phyloP scores from a whole-genome alignment of 179 eudicot genomes.

The Spergularia azorica region DNA sequence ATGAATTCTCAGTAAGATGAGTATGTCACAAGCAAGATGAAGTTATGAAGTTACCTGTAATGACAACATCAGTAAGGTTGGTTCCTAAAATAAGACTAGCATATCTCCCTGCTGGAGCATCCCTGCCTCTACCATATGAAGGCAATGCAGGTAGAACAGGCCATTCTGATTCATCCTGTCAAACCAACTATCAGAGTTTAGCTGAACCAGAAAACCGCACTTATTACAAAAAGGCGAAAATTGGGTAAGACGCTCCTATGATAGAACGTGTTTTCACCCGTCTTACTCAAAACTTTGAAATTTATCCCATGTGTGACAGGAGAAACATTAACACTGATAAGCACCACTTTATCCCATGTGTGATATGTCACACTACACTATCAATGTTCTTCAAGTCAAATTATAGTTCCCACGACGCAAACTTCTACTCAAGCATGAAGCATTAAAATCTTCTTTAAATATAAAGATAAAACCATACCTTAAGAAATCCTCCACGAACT shows the following conservation, averaged over 20 bases:
- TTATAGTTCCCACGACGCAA: constrained; percentile 5
- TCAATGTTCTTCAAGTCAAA: not conserved
- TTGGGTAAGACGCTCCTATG: too few species aligned
- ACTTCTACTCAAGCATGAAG: not conserved
- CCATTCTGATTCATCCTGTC: constrained; percentile 56
- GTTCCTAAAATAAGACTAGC: constrained; percentile 74
- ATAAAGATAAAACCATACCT: too few species aligned
- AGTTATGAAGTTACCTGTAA: constrained; percentile 59
- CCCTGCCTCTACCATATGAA: constrained; percentile 83
- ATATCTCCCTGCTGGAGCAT: constrained; percentile 53
- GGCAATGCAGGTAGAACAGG: constrained; percentile 65
- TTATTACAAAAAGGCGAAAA: too few species aligned
- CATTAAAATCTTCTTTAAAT: too few species aligned
- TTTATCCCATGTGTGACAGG: not conserved
- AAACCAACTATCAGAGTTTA: not conserved
- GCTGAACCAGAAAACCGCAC: not conserved
- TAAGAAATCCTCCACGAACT: too few species aligned
- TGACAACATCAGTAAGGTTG: constrained; percentile 75
- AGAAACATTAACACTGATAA: too few species aligned
- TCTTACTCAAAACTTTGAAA: not conserved
- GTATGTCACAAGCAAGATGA: not conserved
- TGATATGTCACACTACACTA: not conserved
- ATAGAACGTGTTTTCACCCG: too few species aligned
- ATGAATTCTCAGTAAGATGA: not conserved
- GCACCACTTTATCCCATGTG: not conserved